Conservation (phyloP, 148 eudicot genomes). For the Beta vulgaris region DNA sequence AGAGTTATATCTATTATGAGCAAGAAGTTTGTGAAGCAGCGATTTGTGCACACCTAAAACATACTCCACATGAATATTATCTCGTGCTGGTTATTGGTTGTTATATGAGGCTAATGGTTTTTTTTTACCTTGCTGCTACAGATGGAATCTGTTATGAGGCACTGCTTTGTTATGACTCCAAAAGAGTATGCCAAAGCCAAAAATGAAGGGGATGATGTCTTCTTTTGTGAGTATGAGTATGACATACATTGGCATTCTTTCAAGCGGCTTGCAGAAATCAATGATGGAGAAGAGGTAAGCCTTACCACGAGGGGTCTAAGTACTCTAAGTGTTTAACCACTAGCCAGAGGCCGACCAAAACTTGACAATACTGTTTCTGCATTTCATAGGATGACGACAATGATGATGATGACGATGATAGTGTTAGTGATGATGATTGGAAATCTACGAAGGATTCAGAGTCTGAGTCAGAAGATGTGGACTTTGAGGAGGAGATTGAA, state of each 20-base stretch:
- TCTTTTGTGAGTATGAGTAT: constrained; percentile 91
- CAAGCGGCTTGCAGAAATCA: constrained; percentile 84
- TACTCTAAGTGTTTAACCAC: not conserved
- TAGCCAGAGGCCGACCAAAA: not conserved
- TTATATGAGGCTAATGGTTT: not conserved
- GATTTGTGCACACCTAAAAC: not conserved
- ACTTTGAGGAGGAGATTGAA: constrained; percentile 61
- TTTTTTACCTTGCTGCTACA: constrained; percentile 30
- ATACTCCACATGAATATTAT: not conserved
- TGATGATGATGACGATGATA: constrained; percentile 58
- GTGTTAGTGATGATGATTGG: constrained; percentile 76
- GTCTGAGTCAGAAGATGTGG: constrained; percentile 62
- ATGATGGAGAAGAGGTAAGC: constrained; percentile 58
- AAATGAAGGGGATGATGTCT: constrained; percentile 93
- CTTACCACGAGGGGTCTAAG: no score
- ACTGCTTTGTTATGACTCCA: constrained; percentile 81
- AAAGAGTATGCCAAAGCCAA: constrained; percentile 65
- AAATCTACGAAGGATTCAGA: constrained; percentile 41
- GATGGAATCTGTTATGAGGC: constrained; percentile 94
- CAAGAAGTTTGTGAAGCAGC: not conserved
- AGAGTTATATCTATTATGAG: not conserved
- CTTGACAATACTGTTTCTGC: constrained; percentile 21
- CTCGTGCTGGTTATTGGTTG: not conserved
- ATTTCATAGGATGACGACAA: constrained; percentile 58
- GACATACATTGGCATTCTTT: constrained; percentile 86